Percentiles rank a stretch among this genome's conserved stretches.
phyloP scores from a whole-genome alignment of 306 rosid species.

The Arachis stenosperma region DNA sequence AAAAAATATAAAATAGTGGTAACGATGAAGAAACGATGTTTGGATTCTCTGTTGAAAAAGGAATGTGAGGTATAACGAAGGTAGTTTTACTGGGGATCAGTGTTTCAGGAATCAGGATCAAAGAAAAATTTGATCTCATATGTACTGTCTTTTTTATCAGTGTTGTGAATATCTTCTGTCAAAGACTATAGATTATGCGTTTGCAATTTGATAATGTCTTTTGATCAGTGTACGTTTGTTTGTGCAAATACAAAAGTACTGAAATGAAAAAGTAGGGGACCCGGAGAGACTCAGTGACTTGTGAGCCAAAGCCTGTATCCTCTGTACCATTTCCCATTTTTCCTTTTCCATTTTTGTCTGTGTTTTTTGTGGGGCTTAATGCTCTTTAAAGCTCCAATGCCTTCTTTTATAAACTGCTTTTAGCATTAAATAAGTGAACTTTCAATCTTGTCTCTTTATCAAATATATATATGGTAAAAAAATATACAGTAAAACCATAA shows the following conservation, averaged over 20 bases:
- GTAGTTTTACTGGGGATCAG: conserved; percentile 45
- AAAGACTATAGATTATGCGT: conserved; percentile 32
- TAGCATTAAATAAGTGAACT: neutral
- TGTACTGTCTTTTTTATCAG: conserved; percentile 38
- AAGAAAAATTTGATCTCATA: conserved; percentile 28
- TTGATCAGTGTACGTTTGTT: conserved; percentile 39
- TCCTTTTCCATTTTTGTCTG: conserved; percentile 30
- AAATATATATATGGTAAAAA: no score
- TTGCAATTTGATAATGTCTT: conserved; percentile 41
- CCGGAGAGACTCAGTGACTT: conserved; percentile 42
- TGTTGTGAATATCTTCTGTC: conserved; percentile 38
- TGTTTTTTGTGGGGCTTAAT: conserved; percentile 14
- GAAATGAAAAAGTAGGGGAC: conserved; percentile 38
- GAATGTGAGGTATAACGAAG: conserved; percentile 37
- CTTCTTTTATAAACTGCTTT: neutral
- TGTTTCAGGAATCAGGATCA: conserved; percentile 35
- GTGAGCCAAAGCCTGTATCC: conserved; percentile 35
- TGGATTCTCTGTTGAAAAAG: conserved; percentile 42
- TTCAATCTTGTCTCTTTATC: no score
- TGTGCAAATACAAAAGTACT: conserved; percentile 35
- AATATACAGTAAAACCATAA: no score
- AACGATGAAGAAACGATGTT: conserved; percentile 38
- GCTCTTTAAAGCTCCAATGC: neutral
- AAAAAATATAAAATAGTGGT: conserved; percentile 9
- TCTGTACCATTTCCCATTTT: conserved; percentile 34